Percentiles rank a stretch among this genome's conserved stretches.
Conservation (phyloP, 2,329 filamentous ascomycete genomes). For the Colletotrichum sublineola region DNA sequence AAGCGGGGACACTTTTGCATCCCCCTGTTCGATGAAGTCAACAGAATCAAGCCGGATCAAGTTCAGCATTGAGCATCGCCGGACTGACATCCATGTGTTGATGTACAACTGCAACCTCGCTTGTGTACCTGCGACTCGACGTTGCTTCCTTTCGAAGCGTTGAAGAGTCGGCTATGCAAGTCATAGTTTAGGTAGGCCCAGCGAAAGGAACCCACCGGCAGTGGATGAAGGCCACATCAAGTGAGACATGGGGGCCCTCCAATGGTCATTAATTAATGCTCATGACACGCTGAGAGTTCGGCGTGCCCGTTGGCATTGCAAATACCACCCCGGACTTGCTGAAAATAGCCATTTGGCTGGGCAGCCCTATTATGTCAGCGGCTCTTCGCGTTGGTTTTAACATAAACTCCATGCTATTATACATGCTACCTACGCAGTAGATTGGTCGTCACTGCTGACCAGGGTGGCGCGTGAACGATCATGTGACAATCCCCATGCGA, state of each 20-base stretch:
- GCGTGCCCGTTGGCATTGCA: constrained; percentile 8
- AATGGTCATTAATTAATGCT: background rate
- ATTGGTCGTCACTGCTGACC: background rate
- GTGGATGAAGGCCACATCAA: constrained; percentile 28
- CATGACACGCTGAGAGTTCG: constrained; percentile 18
- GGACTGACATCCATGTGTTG: background rate
- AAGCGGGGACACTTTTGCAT: background rate
- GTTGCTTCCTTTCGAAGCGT: background rate
- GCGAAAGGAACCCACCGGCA: constrained; percentile 12
- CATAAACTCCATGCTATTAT: background rate
- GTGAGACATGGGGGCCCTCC: constrained; percentile 28
- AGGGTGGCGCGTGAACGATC: background rate
- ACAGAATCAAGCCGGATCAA: background rate
- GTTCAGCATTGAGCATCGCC: background rate
- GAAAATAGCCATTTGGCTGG: constrained; percentile 1
- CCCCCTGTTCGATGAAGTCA: background rate
- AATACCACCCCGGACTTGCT: constrained; percentile 4
- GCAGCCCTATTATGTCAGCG: constrained; percentile 6
- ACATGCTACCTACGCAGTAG: background rate
- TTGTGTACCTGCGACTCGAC: background rate
- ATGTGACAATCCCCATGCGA: background rate
- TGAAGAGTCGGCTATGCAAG: constrained; percentile 30
- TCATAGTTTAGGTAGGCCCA: constrained; percentile 14
- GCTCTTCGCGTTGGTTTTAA: background rate
- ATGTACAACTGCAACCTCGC: constrained; percentile 17